Evolutionary conservation across 2,329 filamentous ascomycete genomes (phyloP).

Genomic region (Sclerotinia sclerotiorum): DNA sequence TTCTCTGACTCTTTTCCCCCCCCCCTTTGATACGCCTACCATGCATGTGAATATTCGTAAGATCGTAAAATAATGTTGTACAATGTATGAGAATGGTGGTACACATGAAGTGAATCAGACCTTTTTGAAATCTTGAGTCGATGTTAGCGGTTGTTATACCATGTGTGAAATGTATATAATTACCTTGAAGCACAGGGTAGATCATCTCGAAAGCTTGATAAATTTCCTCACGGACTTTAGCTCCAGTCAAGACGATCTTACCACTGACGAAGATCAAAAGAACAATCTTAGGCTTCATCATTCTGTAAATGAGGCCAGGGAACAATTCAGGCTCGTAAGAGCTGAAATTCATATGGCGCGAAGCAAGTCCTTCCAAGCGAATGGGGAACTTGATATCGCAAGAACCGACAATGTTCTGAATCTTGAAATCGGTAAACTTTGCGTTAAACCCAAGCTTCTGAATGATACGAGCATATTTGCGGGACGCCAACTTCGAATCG

Average conservation of each 20-base stretch:
- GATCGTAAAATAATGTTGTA: conserved; percentile 35
- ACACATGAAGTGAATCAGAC: conserved; percentile 34
- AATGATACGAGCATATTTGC: conserved; percentile 98
- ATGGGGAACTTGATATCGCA: conserved; percentile 99
- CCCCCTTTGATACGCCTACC: conserved; percentile 36
- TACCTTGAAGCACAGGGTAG: conserved; percentile 90
- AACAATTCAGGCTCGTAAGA: conserved; percentile 98
- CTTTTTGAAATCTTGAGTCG: conserved; percentile 41
- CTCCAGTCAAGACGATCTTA: conserved; percentile 96
- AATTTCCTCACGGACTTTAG: conserved; percentile 97
- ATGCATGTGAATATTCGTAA: conserved; percentile 40
- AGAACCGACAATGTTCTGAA: conserved; percentile 98
- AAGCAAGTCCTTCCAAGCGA: conserved; percentile 90
- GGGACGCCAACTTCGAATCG: conserved; percentile 92
- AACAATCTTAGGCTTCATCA: conserved; percentile 99
- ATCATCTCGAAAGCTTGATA: conserved; percentile 97
- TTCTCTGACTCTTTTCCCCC: conserved; percentile 33
- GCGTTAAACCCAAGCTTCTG: conserved; percentile 99
- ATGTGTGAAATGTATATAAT: conserved; percentile 30
- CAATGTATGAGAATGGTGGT: conserved; percentile 14
- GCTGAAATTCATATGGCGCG: conserved; percentile 98
- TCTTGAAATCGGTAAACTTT: conserved; percentile 99
- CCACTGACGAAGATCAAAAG: conserved; percentile 96
- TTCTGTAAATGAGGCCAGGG: conserved; percentile 98
- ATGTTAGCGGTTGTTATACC: conserved; percentile 28